These are phyloP conservation scores for Diutina siamensis DNA, from an alignment of 1,139 yeast species.

Conservation along the genomic window DNA sequence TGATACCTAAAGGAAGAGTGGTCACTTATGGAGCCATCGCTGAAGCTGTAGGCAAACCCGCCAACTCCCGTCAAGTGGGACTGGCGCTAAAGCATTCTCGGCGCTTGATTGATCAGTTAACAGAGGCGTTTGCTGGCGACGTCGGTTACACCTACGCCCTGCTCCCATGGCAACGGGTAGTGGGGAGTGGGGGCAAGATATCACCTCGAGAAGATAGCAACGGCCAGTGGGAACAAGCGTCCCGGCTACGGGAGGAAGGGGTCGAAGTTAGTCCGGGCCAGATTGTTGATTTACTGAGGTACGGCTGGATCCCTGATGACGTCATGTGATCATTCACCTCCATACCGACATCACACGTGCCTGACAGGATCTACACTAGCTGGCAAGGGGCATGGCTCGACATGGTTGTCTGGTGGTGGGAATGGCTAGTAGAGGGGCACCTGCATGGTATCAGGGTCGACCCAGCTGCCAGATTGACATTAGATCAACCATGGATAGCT, in stretches of 20 bases:
- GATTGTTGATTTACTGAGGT: conserved; percentile 30
- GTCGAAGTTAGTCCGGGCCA: conserved; percentile 28
- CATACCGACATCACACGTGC: neutral
- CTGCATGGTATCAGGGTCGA: neutral
- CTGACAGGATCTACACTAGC: neutral
- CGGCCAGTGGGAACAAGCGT: conserved; percentile 38
- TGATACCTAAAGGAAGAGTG: conserved; percentile 55
- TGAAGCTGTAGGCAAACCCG: conserved; percentile 46
- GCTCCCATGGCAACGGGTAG: conserved; percentile 79
- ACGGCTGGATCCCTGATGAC: conserved; percentile 65
- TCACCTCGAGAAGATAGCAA: conserved; percentile 37
- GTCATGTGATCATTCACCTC: conserved; percentile 9
- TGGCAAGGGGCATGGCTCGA: too few species aligned
- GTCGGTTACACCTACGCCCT: conserved; percentile 10
- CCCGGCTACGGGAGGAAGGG: conserved; percentile 36
- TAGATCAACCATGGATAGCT: neutral
- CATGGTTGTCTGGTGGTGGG: neutral
- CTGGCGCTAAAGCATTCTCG: conserved; percentile 42
- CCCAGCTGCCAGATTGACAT: too few species aligned
- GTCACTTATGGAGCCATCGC: conserved; percentile 72
- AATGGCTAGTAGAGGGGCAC: neutral
- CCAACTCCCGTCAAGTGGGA: conserved; percentile 66
- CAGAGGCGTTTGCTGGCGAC: neutral
- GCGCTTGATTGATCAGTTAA: conserved; percentile 12
- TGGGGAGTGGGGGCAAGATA: conserved; percentile 50